Conservation (phyloP, 2,329 filamentous ascomycete species). For the Aspergillus neoniger region DNA sequence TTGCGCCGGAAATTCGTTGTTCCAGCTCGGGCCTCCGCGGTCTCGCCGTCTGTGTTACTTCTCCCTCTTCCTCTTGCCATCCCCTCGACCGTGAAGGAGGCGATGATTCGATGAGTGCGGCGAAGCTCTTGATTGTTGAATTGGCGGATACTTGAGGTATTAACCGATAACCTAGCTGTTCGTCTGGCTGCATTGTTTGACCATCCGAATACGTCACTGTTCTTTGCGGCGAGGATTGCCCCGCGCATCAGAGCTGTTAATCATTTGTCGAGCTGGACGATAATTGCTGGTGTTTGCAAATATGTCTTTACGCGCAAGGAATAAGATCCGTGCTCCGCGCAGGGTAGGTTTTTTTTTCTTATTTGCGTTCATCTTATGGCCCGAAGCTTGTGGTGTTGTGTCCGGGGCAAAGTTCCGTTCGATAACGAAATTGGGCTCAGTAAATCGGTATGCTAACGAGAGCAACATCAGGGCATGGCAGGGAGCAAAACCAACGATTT, state of each 20-base stretch:
- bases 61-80: neutral
- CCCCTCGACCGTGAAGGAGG: neutral
- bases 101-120: neutral
- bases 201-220: neutral
- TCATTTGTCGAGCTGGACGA: slow-evolving; percentile 13
- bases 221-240: slow-evolving; percentile 8
- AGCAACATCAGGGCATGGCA: slow-evolving; percentile 51
- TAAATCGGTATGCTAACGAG: neutral
- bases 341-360: slow-evolving; percentile 55
- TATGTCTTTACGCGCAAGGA: slow-evolving; percentile 58
- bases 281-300: slow-evolving; percentile 18
- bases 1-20: slow-evolving; percentile 31
- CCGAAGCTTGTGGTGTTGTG: neutral
- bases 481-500: slow-evolving; percentile 70
- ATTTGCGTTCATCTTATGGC: slow-evolving; percentile 12
- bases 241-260: slow-evolving; percentile 11
- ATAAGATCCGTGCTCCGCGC: slow-evolving; percentile 68
- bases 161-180: no score
- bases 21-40: slow-evolving; percentile 28
- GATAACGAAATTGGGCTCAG: neutral
- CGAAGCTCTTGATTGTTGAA: neutral
- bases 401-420: neutral
- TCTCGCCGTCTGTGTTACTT: slow-evolving; percentile 5
- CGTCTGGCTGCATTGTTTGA: no score
- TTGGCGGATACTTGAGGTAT: neutral